Evolutionary conservation across 768 basidiomycete species (phyloP), one percentile per base, ranked within the genome.

Genomic region (Trametes sanguinea): DNA sequence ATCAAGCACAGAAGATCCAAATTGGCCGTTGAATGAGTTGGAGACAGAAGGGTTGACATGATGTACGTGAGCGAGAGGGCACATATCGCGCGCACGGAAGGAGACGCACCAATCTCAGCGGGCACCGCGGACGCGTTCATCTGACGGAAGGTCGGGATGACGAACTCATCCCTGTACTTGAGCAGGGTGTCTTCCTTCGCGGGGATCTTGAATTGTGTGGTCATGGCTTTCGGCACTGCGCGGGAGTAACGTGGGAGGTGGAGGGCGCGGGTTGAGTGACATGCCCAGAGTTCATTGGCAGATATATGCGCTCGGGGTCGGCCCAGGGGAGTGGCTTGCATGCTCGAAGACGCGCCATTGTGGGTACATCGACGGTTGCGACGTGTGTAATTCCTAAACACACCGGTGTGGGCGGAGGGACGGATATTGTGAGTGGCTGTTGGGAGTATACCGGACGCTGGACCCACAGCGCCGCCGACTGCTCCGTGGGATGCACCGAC

Each of bases 161-260:
- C 64, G 69, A 89, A 90, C 57, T 88, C 80, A 61, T 78, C 72
- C 53, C 79, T 57, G 52, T 63, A 66, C 37, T 53, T 60, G 48
- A 45, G 27, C 37, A 68, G 56, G 2, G 60, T 55, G 42, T 69
- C 71, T 6, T 69, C 61, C 22, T 44, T 44, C 33, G 60, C 51
- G 16, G 64, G 29, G 43, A 64, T 57, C 66, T 63, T 69, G 64
- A 63, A 64, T 0, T n/a, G 39, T 6, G 37, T 44, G 33, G 63
- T 58, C 17, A 40, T 37, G 45, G 46, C 47, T 22, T 61, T 56
- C 54, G 6, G 50, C 32, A n/a, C 13, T 51, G 29, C 17, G n/a
- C 10, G 37, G 30, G 43, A 8, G 60, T 30, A 48, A 43, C 16
- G 30, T 47, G 45, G 27, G 40, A 29, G 32, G 16, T 43, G 50